Evolutionary conservation across 169 alveolate genomes (phyloP).

Genomic region (Eimeria praecox): DNA sequence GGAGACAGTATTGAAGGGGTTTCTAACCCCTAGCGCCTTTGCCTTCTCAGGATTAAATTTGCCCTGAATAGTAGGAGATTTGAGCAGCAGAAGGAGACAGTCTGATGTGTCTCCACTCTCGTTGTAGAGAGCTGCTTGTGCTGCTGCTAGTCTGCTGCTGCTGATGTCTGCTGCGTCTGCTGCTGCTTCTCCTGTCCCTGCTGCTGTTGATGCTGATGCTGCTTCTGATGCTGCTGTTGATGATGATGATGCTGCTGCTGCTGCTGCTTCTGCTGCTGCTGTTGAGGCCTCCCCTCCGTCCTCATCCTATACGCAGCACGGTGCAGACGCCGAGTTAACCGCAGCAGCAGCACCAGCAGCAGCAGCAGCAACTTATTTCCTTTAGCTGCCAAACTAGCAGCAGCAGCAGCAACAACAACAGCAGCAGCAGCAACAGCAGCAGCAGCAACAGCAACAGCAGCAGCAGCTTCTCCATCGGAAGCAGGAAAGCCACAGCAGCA

Average conservation of each 20-base stretch:
- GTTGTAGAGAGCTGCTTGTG: background rate
- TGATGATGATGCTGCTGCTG: background rate
- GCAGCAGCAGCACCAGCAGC: constrained; percentile 2
- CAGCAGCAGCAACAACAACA: constrained; percentile 6
- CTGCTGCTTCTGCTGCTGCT: constrained; percentile 29
- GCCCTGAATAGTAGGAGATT: constrained; percentile 87
- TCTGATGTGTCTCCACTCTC: constrained; percentile 31
- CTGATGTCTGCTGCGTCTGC: background rate
- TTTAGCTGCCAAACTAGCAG: background rate
- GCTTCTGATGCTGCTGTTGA: background rate
- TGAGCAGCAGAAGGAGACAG: constrained; percentile 82
- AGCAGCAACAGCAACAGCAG: background rate
- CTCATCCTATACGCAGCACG: background rate
- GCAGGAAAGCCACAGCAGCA: constrained; percentile 30
- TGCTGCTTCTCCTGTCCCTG: constrained; percentile 36
- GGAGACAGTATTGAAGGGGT: too few species aligned
- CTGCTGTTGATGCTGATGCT: background rate
- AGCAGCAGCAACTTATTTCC: background rate
- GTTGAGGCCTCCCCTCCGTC: background rate
- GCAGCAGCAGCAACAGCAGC: background rate
- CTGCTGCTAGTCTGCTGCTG: constrained; percentile 35
- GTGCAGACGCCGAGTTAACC: background rate
- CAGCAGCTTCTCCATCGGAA: too few species aligned
- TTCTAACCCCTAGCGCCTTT: constrained; percentile 82
- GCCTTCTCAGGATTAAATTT: constrained; percentile 90